Evolutionary conservation across 23 red algal genomes (phyloP).

Genomic region (Rhodosorus marinus): DNA sequence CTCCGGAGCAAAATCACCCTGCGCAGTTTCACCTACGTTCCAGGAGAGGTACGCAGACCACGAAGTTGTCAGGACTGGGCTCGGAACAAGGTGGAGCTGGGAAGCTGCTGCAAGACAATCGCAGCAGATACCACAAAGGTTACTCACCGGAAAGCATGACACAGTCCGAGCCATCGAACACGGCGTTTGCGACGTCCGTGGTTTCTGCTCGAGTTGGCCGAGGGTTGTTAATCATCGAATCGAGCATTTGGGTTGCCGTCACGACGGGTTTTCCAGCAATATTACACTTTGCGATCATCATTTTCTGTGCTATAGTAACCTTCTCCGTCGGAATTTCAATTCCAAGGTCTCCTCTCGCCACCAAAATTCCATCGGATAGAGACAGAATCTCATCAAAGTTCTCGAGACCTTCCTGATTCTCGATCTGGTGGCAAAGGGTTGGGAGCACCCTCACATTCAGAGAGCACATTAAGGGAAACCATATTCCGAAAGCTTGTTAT

Average conservation of each 20-base stretch:
- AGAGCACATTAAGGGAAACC: too few species aligned
- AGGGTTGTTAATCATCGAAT: conserved; percentile 95
- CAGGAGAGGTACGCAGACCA: too few species aligned
- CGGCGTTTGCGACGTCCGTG: conserved; percentile 92
- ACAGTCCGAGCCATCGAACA: conserved; percentile 83
- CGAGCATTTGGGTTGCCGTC: conserved; percentile 98
- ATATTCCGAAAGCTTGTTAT: too few species aligned
- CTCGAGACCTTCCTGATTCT: conserved; percentile 81
- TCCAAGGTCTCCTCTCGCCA: conserved; percentile 89
- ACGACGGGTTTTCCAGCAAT: conserved; percentile 70
- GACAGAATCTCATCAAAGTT: conserved; percentile 69
- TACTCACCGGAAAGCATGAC: conserved; percentile 96
- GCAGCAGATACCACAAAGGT: too few species aligned
- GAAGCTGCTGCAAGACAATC: too few species aligned
- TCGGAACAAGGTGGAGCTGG: too few species aligned
- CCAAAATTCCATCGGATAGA: conserved; percentile 81
- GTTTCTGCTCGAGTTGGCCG: conserved; percentile 78
- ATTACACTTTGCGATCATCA: conserved; percentile 88
- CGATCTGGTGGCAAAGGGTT: too few species aligned
- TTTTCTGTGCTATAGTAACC: conserved; percentile 81
- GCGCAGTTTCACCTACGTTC: too few species aligned
- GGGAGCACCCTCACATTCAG: too few species aligned
- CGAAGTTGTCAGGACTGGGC: too few species aligned
- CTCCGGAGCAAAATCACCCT: conserved; percentile 70
- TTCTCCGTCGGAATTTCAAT: conserved; percentile 76